A percentile compares a stretch with the other conserved stretches of the same genome.
phyloP scores from a whole-genome alignment of 257 asterid species.

The Solanum chaucha region DNA sequence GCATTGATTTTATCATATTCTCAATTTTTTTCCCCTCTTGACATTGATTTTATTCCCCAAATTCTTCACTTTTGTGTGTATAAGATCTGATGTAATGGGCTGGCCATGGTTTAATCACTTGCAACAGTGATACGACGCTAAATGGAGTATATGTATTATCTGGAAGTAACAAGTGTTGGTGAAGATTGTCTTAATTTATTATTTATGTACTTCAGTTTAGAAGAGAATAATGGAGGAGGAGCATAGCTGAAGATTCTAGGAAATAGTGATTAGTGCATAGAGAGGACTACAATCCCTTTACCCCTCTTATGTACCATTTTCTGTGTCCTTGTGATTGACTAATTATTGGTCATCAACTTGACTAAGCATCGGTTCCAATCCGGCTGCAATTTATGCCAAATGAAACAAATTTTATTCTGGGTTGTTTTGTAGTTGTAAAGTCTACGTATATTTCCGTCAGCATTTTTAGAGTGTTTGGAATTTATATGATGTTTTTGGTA shows the following conservation, averaged over 20 bases:
- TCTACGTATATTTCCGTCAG: neutral
- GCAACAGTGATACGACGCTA: neutral
- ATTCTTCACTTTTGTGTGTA: neutral
- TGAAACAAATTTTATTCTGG: neutral
- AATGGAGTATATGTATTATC: neutral
- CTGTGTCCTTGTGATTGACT: neutral
- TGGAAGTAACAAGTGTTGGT: neutral
- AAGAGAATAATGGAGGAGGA: neutral
- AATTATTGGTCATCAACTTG: neutral
- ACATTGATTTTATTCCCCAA: neutral
- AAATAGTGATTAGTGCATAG: neutral
- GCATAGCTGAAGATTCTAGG: neutral
- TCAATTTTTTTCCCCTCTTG: neutral
- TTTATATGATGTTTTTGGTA: neutral
- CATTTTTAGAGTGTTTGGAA: neutral
- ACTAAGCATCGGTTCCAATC: neutral
- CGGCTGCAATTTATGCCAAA: neutral
- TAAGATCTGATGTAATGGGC: neutral
- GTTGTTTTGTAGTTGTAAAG: neutral
- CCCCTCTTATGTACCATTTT: neutral
- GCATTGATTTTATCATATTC: neutral
- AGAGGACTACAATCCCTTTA: neutral
- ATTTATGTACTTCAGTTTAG: neutral
- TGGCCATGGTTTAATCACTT: neutral
- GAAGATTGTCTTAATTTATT: neutral